Percentiles rank a stretch among this genome's conserved stretches.
These are phyloP conservation scores for Mantamonas sphyraenae DNA, from an alignment of 78 protist genomes.

Conservation along the genomic window DNA sequence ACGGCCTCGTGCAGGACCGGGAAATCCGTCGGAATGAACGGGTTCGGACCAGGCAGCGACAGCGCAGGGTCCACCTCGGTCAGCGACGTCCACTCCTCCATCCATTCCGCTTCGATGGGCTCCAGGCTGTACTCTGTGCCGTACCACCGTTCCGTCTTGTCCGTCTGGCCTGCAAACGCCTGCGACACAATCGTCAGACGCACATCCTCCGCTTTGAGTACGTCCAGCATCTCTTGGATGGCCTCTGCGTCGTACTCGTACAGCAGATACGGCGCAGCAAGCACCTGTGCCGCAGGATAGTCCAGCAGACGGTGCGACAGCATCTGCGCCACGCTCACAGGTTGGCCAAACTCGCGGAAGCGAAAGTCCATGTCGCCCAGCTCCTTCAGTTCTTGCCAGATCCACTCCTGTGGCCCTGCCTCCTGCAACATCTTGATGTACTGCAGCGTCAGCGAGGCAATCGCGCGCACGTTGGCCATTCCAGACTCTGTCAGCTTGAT, in stretches of 20 bases:
- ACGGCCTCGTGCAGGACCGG: background rate
- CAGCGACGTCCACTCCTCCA: background rate
- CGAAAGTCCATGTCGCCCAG: conserved; percentile 1
- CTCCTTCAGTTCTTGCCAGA: background rate
- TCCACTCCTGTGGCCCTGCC: background rate
- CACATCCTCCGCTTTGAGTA: background rate
- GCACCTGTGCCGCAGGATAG: conserved; percentile 12
- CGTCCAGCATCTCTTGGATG: background rate
- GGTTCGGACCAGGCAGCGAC: conserved; percentile 16
- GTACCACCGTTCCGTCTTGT: conserved; percentile 19
- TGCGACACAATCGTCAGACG: background rate
- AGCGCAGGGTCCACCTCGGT: background rate
- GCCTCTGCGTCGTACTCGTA: conserved; percentile 14
- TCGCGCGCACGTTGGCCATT: background rate
- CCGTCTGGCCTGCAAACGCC: background rate
- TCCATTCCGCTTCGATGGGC: background rate
- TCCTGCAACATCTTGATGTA: background rate
- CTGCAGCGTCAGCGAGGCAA: background rate
- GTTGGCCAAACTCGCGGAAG: conserved; percentile 18
- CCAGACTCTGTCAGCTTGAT: conserved; percentile 1
- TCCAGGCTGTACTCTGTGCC: background rate
- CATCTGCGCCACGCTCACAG: conserved; percentile 1
- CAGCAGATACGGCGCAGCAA: conserved; percentile 9
- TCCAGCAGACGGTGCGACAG: conserved; percentile 16
- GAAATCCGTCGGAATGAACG: conserved; percentile 22